Evolutionary conservation across 176 grass and related monocot species (phyloP), one percentile per base, ranked within the genome.

Genomic region (Microstegium vimineum): DNA sequence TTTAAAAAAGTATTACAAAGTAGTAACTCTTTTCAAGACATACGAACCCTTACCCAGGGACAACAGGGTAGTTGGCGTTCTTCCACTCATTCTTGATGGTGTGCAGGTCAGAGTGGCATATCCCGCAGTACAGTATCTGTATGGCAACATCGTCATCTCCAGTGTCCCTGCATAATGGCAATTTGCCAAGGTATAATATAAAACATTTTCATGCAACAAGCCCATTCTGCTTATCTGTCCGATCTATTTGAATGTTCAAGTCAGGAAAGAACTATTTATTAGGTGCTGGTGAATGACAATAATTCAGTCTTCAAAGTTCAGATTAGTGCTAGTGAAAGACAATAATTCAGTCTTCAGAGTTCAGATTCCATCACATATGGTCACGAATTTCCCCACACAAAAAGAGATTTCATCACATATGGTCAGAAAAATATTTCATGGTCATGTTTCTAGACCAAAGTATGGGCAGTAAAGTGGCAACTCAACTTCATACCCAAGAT

Each of bases 81-180:
- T 7, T 79, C 94, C 94, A 97, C 5, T 94, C 94, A 20, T 97
- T 97, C 86, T 83, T 97, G 46, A 97, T 71, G 68, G 59, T 82
- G 80, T 97, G 94, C 65, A 97, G 76, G 75, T 97, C 94, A 36
- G 91, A 92, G 72, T 97, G 94, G 62, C 91, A 97, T 65, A 97
- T 89, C 13, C 94, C 91, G 32, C 94, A 97, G 86, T 91, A 97
- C 45, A 94, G 69, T 64, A 97, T 81, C 80, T 92, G 91, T 78
- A 97, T 92, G 8, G 79, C 82, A 1, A 97, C 94, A 37, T 97
- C 94, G 51, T 87, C 87, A 3, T 90, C 94, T 83, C 91, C 91
- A 27, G 83, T 97, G 25, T 83, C 86, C 86, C 94, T 97, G 87
- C 74, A 82, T 12, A 83, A 43, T 16, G n/a, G 65, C 20, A 60